Evolutionary conservation across 306 rosid species (phyloP).

Genomic region (Castanea mollissima): DNA sequence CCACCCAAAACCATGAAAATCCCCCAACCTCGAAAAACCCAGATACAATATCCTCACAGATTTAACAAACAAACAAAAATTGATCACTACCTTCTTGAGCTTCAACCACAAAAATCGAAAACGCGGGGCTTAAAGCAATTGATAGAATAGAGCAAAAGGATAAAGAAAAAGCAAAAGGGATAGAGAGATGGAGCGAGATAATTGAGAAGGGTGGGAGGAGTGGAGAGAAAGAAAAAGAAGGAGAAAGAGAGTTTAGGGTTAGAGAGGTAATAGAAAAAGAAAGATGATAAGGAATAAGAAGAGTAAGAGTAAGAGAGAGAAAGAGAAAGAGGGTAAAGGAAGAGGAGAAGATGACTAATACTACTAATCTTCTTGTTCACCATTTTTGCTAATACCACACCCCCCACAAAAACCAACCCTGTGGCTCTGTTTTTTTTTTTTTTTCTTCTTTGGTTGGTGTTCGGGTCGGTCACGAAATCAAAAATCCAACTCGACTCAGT

Average conservation of each 20-base stretch:
- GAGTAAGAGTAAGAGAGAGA: conserved; percentile 24
- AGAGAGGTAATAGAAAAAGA: conserved; percentile 17
- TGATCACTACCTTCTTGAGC: conserved; percentile 29
- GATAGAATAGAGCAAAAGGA: not conserved
- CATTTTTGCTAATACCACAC: conserved; percentile 67
- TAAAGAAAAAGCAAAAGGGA: not conserved
- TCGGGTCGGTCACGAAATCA: conserved; percentile 5
- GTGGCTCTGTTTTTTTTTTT: conserved; percentile 8
- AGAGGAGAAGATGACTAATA: conserved; percentile 32
- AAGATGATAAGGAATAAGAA: conserved; percentile 17
- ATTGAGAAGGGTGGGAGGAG: not conserved
- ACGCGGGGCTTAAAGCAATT: not conserved
- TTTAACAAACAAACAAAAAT: conserved; percentile 1
- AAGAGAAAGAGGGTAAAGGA: conserved; percentile 30
- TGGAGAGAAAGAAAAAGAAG: conserved; percentile 1
- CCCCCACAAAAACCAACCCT: conserved; percentile 35
- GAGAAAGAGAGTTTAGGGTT: conserved; percentile 33
- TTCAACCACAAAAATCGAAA: conserved; percentile 5
- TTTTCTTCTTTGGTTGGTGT: conserved; percentile 6
- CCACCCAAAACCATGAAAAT: conserved; percentile 13
- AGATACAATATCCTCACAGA: not conserved
- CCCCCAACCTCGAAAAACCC: conserved; percentile 8
- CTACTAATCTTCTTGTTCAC: conserved; percentile 59
- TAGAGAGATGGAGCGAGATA: conserved; percentile 7
- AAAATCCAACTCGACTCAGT: conserved; percentile 42